Base-by-base conservation (phyloP, 192 early-diverging fungal species). In the Backusella circina region DNA sequence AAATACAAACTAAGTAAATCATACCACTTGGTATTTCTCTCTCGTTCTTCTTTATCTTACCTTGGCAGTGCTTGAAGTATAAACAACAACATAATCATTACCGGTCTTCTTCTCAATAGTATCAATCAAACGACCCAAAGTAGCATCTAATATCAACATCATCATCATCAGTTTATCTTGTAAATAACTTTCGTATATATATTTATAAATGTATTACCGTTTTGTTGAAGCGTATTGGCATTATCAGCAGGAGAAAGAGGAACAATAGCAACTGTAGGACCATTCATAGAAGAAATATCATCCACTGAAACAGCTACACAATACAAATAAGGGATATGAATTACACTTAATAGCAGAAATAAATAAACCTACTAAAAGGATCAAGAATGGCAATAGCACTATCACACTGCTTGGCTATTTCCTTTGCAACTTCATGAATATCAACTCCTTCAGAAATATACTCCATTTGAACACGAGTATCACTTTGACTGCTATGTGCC, bases 21-120 rank as follows among this genome's bases (percentile, higher is more conserved):
- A 35, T 8, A 61, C 21, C 51, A 8, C 18, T 1, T 54, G 4
- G 9, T n/a, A 54, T 54, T 54, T 23, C 21, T n/a, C 51, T 54
- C 28, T 36, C 15, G 3, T 47, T 36, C 23, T 47, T 39, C 26
- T 66, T 75, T 54, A 18, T 21, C 9, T 51, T 65, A 41, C 70
- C 75, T 82, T 82, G 50, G 75, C 57, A 36, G 39, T 13, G 39
- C 81, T 79, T n/a, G 81, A 82, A 26, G 81, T 82, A 54, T 79
- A 78, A 68, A 82, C 73, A 15, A 82, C 65, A 39, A 73, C 68
- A 64, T 82, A 82, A 65, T 78, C 72, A 66, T 82, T 67, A 5
- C 37, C 26, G 38, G 70, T 61, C 31, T 65, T 57, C 32, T 73
- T n/a, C 64, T 78, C 47, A 15, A 82, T 44, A 9, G 65, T 16